These are phyloP conservation scores for Paralagenidium karlingii DNA, from an alignment of 352 stramenopile genomes.

Conservation along the genomic window DNA sequence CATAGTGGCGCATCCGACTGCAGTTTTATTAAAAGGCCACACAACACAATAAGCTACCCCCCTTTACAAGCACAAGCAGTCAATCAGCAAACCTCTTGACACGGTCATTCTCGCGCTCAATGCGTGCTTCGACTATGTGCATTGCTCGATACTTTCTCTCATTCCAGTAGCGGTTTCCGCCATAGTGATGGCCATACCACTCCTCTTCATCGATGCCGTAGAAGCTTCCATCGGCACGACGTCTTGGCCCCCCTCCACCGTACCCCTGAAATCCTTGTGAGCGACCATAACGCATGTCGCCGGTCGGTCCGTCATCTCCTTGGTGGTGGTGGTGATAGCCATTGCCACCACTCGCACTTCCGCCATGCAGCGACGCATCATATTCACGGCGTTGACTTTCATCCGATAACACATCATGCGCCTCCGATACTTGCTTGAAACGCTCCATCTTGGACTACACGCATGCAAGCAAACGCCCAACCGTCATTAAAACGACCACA, in stretches of 20 bases:
- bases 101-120: conserved; percentile 50
- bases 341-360: conserved; percentile 11
- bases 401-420: conserved; percentile 67
- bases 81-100: conserved; percentile 23
- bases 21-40: too few relatives aligned
- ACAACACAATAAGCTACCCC: background rate
- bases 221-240: conserved; percentile 9
- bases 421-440: conserved; percentile 77
- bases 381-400: conserved; percentile 39
- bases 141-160: conserved; percentile 6
- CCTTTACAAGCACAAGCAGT: background rate
- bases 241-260: too few relatives aligned
- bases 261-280: conserved; percentile 1
- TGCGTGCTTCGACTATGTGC: conserved; percentile 57
- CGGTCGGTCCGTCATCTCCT: conserved; percentile 11
- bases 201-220: conserved; percentile 77
- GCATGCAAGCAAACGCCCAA: background rate
- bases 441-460: conserved; percentile 23
- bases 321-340: conserved; percentile 42
- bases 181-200: conserved; percentile 78
- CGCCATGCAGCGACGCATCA: conserved; percentile 32
- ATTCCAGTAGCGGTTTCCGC: conserved; percentile 14
- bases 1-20: conserved; percentile 55
- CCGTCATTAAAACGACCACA: background rate
- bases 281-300: conserved; percentile 9